Base-by-base conservation (phyloP, 2,329 filamentous ascomycete genomes). In the Trichoderma gracile region DNA sequence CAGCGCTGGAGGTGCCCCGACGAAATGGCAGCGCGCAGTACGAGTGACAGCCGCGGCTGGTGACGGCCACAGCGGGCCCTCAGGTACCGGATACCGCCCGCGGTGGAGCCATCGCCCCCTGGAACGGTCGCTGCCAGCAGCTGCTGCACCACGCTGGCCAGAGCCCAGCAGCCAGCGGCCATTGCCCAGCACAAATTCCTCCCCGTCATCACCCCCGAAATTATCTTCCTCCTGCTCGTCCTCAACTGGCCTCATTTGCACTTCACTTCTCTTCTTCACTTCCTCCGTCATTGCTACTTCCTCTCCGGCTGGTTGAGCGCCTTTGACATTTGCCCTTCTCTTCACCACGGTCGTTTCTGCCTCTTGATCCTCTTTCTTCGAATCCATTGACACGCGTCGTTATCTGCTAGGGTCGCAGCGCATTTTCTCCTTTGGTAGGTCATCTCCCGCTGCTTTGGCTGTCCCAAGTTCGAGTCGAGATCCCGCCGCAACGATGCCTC, bases 271-370 rank as follows among this genome's bases (percentile, higher is more conserved):
- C 68, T 67, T 68, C 64, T 60, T 59, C 65, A 69, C 65, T 67
- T 68, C 67, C 70, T 67, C 70, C 74, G 73, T 76, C 76, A 76
- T 77, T 75, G 74, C 74, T 75, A 75, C 73, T 76, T 75, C 74
- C 73, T 71, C 66, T 59, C 47, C 65, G 69, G 67, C 64, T 67
- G 62, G 67, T 65, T 71, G 30, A 64, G 49, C 43, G 42, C 50
- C 54, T 60, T 38, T 33, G 57, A 60, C 33, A 10, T 42, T 55
- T 52, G 47, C 40, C 30, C 33, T 59, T 56, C 52, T 38, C 46
- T 63, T 63, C 58, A 67, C 12, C 55, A 63, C 67, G 70, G 68
- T 66, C 68, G 63, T 68, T 66, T 72, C 58, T 65, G 60, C 69
- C 68, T 66, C 68, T 69, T 67, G 71, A 69, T 70, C 69, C 71